phyloP scores from a whole-genome alignment of 495 filamentous ascomycete species.

The Rhypophila decipiens region DNA sequence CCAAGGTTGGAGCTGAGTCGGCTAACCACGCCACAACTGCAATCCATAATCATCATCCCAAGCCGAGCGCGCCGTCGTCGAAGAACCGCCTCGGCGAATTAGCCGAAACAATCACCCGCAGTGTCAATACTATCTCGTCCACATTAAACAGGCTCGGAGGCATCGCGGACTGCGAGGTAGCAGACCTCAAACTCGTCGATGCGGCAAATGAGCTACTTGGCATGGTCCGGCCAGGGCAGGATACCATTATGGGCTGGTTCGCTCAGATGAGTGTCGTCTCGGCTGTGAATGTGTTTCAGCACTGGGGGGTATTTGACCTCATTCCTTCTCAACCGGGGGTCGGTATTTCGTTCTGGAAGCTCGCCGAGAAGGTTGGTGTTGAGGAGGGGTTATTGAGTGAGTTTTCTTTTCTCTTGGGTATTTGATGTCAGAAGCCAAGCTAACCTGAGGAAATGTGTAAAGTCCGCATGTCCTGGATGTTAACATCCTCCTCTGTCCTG shows the following conservation, averaged over 20 bases:
- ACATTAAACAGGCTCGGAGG: too few relatives aligned
- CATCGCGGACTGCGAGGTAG: too few relatives aligned
- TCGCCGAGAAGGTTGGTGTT: constrained; percentile 19
- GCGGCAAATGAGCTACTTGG: constrained; percentile 11
- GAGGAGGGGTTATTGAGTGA: constrained; percentile 22
- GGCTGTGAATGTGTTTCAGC: constrained; percentile 24
- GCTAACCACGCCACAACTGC: not conserved
- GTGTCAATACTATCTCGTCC: not conserved
- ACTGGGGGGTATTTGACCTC: constrained; percentile 29
- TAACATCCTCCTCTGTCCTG: constrained; percentile 24
- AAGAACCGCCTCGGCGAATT: constrained; percentile 10
- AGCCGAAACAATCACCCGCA: constrained; percentile 7
- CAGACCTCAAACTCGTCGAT: constrained; percentile 7
- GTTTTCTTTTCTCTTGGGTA: not conserved
- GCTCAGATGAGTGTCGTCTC: constrained; percentile 18
- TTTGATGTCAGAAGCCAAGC: not conserved
- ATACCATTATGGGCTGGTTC: constrained; percentile 23
- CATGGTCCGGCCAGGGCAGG: constrained; percentile 15
- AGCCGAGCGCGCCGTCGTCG: too few relatives aligned
- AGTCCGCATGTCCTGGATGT: constrained; percentile 27
- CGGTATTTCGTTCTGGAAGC: constrained; percentile 17
- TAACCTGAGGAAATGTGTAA: not conserved
- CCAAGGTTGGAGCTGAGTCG: not conserved
- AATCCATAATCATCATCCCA: not conserved
- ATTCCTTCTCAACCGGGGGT: constrained; percentile 17